phyloP scores from a whole-genome alignment of 2,329 filamentous ascomycete species.

The Amphichorda felina region DNA sequence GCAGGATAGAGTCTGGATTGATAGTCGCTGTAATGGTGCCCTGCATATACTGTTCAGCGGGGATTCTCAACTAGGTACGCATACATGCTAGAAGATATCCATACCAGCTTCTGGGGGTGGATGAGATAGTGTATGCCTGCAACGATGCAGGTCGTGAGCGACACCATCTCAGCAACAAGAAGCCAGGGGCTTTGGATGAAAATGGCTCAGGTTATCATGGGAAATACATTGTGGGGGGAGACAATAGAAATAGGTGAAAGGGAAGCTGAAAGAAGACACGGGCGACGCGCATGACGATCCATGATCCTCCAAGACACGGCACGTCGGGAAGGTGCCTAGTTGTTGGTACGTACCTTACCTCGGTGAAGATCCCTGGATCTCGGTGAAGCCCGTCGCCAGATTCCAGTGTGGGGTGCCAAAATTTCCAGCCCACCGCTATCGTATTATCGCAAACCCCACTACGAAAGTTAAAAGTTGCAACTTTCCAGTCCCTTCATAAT shows the following conservation, averaged over 20 bases:
- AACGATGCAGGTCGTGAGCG: constrained; percentile 22
- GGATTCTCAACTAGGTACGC: too few relatives aligned
- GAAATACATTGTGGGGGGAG: too few relatives aligned
- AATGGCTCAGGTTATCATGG: too few relatives aligned
- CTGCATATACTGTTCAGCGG: constrained; percentile 11
- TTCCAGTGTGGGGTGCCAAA: neutral
- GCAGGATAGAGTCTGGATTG: constrained; percentile 25
- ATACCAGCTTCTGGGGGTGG: constrained; percentile 24
- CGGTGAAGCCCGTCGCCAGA: neutral
- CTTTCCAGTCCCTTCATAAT: neutral
- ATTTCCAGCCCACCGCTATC: neutral
- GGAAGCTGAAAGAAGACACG: too few relatives aligned
- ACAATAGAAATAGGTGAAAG: too few relatives aligned
- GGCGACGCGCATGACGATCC: neutral
- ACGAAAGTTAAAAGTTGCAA: neutral
- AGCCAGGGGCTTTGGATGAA: too few relatives aligned
- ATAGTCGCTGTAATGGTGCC: constrained; percentile 28
- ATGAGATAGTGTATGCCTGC: constrained; percentile 26
- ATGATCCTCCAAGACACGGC: neutral
- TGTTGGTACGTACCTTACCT: neutral
- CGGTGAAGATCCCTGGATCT: neutral
- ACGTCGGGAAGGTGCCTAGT: constrained; percentile 1
- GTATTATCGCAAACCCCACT: neutral
- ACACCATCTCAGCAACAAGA: constrained; percentile 2
- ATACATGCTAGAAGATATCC: neutral